Percentiles rank a stretch among this genome's conserved stretches.
phyloP scores from a whole-genome alignment of 2,329 filamentous ascomycete species.

The Scedosporium aurantiacum region DNA sequence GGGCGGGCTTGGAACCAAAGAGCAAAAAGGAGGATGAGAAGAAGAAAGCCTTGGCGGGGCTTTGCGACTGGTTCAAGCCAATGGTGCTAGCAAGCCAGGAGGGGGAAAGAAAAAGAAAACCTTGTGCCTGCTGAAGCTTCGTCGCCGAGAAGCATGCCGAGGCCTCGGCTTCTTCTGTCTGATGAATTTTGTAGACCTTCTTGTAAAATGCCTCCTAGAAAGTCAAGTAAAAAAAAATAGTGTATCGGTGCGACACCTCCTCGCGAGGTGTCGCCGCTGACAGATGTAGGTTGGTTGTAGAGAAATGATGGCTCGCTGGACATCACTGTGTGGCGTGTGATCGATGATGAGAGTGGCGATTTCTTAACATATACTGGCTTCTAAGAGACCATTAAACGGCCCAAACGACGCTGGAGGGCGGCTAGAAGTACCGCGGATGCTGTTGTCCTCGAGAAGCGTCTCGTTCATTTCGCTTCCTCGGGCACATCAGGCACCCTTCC shows the following conservation, averaged over 20 bases:
- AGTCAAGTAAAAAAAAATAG: background rate
- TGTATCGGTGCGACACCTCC: background rate
- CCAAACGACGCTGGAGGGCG: conserved; percentile 1
- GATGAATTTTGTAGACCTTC: background rate
- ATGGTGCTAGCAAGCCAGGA: background rate
- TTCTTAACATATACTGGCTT: background rate
- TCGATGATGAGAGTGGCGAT: background rate
- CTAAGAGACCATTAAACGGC: background rate
- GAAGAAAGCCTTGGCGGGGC: background rate
- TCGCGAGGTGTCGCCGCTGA: background rate
- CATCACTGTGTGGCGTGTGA: background rate
- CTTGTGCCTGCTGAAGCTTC: background rate
- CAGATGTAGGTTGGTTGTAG: background rate
- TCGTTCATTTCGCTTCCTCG: conserved; percentile 33
- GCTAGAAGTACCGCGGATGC: background rate
- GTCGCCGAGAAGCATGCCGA: background rate
- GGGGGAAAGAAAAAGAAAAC: background rate
- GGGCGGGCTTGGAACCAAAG: background rate
- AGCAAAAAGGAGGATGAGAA: background rate
- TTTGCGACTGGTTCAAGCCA: background rate
- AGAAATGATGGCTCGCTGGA: background rate
- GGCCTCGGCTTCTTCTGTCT: background rate
- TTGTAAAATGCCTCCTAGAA: background rate
- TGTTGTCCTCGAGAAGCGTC: background rate
- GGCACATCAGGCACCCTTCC: conserved; percentile 24